Base-by-base conservation (phyloP, 2,329 filamentous ascomycete species). In the Paraphaeosphaeria minitans region DNA sequence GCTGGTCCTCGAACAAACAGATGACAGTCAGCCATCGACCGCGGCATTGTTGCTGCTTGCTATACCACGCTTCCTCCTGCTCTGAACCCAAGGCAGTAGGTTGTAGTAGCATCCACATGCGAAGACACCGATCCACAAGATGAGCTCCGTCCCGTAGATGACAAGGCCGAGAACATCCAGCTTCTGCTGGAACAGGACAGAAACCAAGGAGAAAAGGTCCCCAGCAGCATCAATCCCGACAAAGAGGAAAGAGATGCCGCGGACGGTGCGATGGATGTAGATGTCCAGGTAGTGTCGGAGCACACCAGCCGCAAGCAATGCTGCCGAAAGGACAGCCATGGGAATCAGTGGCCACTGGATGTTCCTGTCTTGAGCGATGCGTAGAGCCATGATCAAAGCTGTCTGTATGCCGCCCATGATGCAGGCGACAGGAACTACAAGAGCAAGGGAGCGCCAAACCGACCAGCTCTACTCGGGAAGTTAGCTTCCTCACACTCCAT, bases 201-300 rank as follows among this genome's bases (percentile, higher is more conserved):
- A 89, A 2, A 88, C 70, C 0, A 91, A 76, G 0, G 87, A 90
- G 55, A 87, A 87, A 3, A 91, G 70, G 70, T 91, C 89, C 0
- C 89, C 89, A 0, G 85, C 80, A 0, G 88, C 89, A 73, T 91
- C 89, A 45, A 91, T 88, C 1, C 80, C 85, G 0, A 90, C 87
- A 63, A 92, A 92, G 2, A 90, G 77, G 72, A 91, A 91, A 0
- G 87, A 90, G 41, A 91, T 90, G 8, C 89, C 88, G 14, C 87
- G 81, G 1, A 90, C 88, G 0, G 87, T 89, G 7, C 85, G 82
- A 63, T 89, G 84, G 2, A 81, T 70, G 66, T 85, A 90, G 22
- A 92, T 90, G 61, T 91, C 88, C 79, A 83, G 85, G 66, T 91
- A 91, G 69, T 91, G 88, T 2, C 85, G 78, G 8, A 90, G 75